These are phyloP conservation scores for Dictyophora rubrovolvata DNA, from an alignment of 768 basidiomycete genomes.

Conservation along the genomic window DNA sequence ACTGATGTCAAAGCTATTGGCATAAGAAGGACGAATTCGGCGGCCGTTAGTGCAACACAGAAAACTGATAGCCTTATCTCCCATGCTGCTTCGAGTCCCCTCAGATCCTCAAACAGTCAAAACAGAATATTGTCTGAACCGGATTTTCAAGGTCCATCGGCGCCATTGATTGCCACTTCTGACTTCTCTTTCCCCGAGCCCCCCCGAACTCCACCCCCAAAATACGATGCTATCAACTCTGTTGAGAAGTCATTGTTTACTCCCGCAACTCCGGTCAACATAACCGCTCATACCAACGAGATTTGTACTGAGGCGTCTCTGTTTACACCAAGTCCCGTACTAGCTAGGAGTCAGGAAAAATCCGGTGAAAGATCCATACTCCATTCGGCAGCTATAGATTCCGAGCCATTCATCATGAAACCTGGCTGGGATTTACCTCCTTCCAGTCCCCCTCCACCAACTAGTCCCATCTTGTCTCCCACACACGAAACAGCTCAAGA, in stretches of 20 bases:
- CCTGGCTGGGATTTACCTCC: slow-evolving; percentile 10
- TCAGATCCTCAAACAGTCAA: background rate
- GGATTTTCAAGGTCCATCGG: background rate
- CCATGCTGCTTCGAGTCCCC: slow-evolving; percentile 2
- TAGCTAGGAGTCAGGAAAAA: background rate
- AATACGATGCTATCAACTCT: background rate
- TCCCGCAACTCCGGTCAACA: background rate
- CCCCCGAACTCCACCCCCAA: slow-evolving; percentile 2
- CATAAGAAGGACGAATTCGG: background rate
- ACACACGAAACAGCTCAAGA: too few species aligned
- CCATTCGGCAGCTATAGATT: background rate
- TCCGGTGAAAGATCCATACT: background rate
- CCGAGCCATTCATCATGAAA: background rate
- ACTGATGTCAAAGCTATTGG: background rate
- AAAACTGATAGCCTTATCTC: background rate
- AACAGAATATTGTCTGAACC: slow-evolving; percentile 3
- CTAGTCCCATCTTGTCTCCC: slow-evolving; percentile 2
- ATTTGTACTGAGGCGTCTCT: background rate
- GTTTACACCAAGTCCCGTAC: background rate
- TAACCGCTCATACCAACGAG: slow-evolving; percentile 1
- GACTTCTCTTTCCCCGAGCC: background rate
- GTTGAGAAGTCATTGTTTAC: slow-evolving; percentile 6
- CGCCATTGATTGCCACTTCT: background rate
- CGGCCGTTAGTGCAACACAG: background rate
- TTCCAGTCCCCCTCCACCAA: slow-evolving; percentile 7